Evolutionary conservation across 2,329 filamentous ascomycete genomes (phyloP).

Genomic region (Aspergillus japonicus): DNA sequence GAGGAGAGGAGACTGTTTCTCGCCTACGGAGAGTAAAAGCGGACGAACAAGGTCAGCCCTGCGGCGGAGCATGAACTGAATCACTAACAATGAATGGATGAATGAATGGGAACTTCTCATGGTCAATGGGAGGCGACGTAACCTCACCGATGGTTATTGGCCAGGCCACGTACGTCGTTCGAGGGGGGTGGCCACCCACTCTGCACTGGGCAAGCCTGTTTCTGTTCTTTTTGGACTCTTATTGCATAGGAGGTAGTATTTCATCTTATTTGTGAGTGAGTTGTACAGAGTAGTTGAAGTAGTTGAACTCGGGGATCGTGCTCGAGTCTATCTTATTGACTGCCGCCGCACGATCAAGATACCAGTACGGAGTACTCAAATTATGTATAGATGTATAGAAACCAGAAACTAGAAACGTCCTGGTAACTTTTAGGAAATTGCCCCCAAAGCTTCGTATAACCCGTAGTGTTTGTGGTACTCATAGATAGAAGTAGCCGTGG

Average conservation of each 20-base stretch:
- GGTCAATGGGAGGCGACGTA: neutral
- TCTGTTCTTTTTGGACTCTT: neutral
- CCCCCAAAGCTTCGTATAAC: too few relatives aligned
- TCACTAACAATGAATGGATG: neutral
- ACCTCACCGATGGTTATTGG: constrained; percentile 1
- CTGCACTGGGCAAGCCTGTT: neutral
- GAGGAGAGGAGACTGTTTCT: neutral
- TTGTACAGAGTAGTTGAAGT: neutral
- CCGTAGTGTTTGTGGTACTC: too few relatives aligned
- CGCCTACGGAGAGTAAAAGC: neutral
- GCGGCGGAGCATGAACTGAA: neutral
- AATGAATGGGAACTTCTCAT: neutral
- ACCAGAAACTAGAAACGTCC: neutral
- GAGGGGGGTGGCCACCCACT: neutral
- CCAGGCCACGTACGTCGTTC: constrained; percentile 9
- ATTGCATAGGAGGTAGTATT: too few relatives aligned
- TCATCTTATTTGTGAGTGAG: too few relatives aligned
- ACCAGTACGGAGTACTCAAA: too few relatives aligned
- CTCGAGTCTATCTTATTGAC: neutral
- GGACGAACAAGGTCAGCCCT: neutral
- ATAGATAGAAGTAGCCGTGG: too few relatives aligned
- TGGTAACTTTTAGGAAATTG: too few relatives aligned
- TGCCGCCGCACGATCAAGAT: neutral
- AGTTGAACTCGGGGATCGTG: neutral
- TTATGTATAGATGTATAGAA: too few relatives aligned